Conservation (phyloP, 106 monocot species). For the Platanthera guangdongensis region DNA sequence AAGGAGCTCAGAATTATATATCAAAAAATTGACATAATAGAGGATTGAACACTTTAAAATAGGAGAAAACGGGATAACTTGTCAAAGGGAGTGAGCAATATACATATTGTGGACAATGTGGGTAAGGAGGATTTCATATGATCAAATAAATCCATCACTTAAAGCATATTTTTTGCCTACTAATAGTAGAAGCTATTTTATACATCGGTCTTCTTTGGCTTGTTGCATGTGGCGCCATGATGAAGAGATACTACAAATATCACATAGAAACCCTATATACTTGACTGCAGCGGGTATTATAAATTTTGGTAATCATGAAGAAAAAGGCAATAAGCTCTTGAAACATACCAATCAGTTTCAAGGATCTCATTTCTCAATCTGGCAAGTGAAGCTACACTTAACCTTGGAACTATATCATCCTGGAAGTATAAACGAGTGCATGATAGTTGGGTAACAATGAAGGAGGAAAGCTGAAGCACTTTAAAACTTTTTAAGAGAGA, state of each 20-base stretch:
- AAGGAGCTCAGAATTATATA: too few species aligned
- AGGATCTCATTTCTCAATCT: slow-evolving; percentile 87
- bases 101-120: too few species aligned
- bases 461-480: neutral
- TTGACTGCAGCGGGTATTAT: neutral
- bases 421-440: slow-evolving; percentile 18
- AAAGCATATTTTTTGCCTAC: too few species aligned
- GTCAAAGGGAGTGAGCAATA: too few species aligned
- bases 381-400: slow-evolving; percentile 74
- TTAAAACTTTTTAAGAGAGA: neutral
- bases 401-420: slow-evolving; percentile 94
- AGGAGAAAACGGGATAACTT: too few species aligned
- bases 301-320: neutral
- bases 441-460: neutral
- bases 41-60: too few species aligned
- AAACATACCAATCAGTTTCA: slow-evolving; percentile 80
- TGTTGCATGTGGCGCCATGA: too few species aligned
- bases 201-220: too few species aligned
- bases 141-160: too few species aligned
- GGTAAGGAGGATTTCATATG: too few species aligned
- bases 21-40: too few species aligned
- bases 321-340: neutral
- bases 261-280: neutral
- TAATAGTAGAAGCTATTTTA: too few species aligned
- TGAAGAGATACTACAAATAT: neutral